These are phyloP conservation scores for Petunia hybrid DNA, from an alignment of 305 asterid species.

Conservation along the genomic window DNA sequence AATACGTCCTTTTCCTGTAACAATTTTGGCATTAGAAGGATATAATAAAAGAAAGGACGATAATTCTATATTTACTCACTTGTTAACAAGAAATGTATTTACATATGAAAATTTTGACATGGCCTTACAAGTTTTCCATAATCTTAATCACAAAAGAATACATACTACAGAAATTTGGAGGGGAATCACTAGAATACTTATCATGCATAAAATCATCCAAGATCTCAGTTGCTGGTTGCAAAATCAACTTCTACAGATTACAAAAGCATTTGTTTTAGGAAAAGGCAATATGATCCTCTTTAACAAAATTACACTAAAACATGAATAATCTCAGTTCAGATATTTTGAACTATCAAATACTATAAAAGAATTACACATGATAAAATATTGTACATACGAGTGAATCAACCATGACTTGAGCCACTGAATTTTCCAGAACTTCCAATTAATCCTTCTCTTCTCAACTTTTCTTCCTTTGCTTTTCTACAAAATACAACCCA, in stretches of 20 bases:
- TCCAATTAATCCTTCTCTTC: conserved; percentile 78
- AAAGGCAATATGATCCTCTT: neutral
- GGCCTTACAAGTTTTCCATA: neutral
- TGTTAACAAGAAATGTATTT: neutral
- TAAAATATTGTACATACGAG: neutral
- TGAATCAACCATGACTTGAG: conserved; percentile 41
- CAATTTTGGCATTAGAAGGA: neutral
- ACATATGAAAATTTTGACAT: too few species aligned
- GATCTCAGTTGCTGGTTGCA: neutral
- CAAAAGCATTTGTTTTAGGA: neutral
- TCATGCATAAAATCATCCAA: too few species aligned
- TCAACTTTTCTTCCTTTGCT: conserved; percentile 83
- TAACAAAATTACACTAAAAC: neutral
- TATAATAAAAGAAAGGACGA: neutral
- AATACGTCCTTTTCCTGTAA: neutral
- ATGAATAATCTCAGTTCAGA: conserved; percentile 2
- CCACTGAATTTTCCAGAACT: conserved; percentile 61
- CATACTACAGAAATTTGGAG: too few species aligned
- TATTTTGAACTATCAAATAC: neutral
- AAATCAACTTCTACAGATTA: neutral
- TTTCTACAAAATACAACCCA: conserved; percentile 92
- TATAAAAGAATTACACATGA: neutral
- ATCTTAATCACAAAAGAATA: neutral
- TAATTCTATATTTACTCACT: neutral
- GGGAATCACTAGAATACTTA: too few species aligned